Evolutionary conservation across 2,329 filamentous ascomycete species (phyloP), one percentile per base, ranked within the genome.

Genomic region (Curvularia spicifera): DNA sequence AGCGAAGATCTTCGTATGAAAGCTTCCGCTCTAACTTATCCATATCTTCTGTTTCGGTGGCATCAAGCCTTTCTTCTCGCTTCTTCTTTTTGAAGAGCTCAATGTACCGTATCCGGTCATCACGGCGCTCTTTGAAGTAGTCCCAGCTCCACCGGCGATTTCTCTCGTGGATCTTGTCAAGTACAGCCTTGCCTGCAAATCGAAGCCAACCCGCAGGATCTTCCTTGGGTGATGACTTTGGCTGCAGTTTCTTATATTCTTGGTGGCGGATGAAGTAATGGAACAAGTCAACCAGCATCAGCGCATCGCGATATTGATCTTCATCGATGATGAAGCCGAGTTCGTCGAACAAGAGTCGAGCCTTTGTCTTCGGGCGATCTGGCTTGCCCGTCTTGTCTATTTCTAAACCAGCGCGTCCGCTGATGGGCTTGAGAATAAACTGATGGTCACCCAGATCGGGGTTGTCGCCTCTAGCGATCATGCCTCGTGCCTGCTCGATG

Each of bases 231-330:
- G 85, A 85, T 57, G 88, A 88, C 72, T 96, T 95, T 4, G 95
- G 95, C 69, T 97, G 92, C 57, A 93, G 83, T 69, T 90, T 94
- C 74, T 96, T 96, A 81, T 98, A 97, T 75, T 99, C 94, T 76
- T 98, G 95, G 66, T 99, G 95, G 31, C 94, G 89, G 68, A 97
- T 91, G 76, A 98, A 99, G 78, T 97, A 98, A 77, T 99, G 95
- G 81, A 99, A 99, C 2, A 98, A 83, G 74, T 99, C 95, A 1
- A 98, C 91, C 82, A 99, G 91, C 95, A 99, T 99, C 57, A 99
- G 80, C 5, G 90, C 92, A 78, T 99, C 95, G 29, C 96, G 90
- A 74, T 99, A 99, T 75, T 99, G 95, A 65, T 97, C 87, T 65
- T 99, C 94, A 67, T 99, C 96, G 31, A 99, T 84, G n/a, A 98